A percentile compares a stretch with the other conserved stretches of the same genome.
Conservation (phyloP, 2,329 filamentous ascomycete species). For the Akanthomyces muscarius region DNA sequence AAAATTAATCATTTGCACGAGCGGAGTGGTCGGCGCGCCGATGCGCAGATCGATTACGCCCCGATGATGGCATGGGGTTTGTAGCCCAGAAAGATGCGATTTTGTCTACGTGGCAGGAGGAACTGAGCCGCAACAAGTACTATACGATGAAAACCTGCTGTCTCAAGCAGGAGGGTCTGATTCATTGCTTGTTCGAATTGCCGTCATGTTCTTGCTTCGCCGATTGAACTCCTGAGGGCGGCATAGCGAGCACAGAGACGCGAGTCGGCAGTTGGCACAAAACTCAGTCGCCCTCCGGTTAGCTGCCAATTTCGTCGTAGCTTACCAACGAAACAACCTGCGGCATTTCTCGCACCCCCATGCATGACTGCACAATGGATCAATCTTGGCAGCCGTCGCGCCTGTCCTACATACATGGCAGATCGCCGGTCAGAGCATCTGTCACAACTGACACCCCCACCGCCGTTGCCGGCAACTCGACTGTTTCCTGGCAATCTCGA, state of each 20-base stretch:
- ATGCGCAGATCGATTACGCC: conserved; percentile 13
- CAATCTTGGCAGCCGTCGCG: conserved; percentile 9
- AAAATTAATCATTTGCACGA: not conserved
- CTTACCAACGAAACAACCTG: not conserved
- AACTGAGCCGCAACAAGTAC: not conserved
- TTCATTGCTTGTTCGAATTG: not conserved
- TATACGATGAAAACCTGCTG: not conserved
- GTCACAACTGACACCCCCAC: not conserved
- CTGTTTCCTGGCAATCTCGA: conserved; percentile 4
- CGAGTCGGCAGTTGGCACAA: conserved; percentile 11
- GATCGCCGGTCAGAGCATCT: not conserved
- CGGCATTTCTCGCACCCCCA: conserved; percentile 7
- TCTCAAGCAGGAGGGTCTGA: not conserved
- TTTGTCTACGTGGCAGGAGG: not conserved
- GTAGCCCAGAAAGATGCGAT: not conserved
- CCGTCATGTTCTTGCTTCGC: not conserved
- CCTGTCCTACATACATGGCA: not conserved
- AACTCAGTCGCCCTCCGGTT: not conserved
- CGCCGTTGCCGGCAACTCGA: not conserved
- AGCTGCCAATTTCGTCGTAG: conserved; percentile 12
- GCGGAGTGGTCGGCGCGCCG: conserved; percentile 11
- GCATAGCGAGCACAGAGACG: not conserved
- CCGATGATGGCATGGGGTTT: conserved; percentile 10
- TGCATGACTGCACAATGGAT: conserved; percentile 1
- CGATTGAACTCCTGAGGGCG: not conserved